Evolutionary conservation across 441 rosid species (phyloP), one percentile per base, ranked within the genome.

Genomic region (Omphalea diandra): DNA sequence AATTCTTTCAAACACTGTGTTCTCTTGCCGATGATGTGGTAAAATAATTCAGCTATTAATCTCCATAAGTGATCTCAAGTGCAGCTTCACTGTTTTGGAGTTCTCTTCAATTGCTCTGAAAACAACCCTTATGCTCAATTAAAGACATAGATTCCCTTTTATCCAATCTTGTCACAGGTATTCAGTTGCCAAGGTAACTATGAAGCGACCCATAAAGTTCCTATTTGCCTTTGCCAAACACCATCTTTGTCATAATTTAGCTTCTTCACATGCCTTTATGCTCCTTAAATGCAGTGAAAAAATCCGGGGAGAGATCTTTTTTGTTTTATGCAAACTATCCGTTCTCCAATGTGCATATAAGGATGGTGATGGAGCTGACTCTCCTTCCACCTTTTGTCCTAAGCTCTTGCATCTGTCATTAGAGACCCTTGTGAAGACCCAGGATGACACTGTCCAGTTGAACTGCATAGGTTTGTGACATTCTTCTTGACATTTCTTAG

Each of bases 71-170:
- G 7, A 44, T 68, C 27, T 52, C 20, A 46, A 61, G 18, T 81
- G 80, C 86, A 93, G 99, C 90, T 93, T 44, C 97, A 93, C 67
- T 93, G 94, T 81, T 85, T 93, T 70, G 97, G 98, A 15, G 81
- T 87, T 77, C 84, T 96, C 53, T 75, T 93, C 80, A 83, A 82
- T 47, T 64, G 65, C 71, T 83, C 76, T 70, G 76, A 65, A 33
- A 75, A 68, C 61, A 74, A 82, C 74, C 79, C 84, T 55, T 79
- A 65, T 73, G 72, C 76, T 17, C 80, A 85, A 84, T 96, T 40
- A 89, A 78, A 80, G 89, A 87, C 78, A 84, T 56, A 73, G 79
- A 81, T 62, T 82, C 81, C 52, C 86, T 96, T 55, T 70, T 88
- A 27, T 88, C 85, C 62, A 89, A 82, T 74, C 97, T 93, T 35